Evolutionary conservation across 352 stramenopile genomes (phyloP), one percentile per base, ranked within the genome.

Genomic region (Phytophthora pseudosyringae): DNA sequence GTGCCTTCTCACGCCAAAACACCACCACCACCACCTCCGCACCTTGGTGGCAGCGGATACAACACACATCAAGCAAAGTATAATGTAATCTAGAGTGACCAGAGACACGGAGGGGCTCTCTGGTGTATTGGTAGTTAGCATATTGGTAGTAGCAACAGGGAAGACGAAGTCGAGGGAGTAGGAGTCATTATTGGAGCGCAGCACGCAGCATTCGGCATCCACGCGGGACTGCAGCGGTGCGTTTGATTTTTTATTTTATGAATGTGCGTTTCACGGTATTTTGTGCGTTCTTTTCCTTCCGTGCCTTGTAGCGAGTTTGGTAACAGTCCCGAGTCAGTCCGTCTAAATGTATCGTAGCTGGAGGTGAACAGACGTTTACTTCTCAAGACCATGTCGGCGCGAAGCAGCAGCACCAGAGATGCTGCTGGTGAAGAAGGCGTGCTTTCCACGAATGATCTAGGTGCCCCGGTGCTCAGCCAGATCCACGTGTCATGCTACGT

Each of bases 401-500:
- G 13, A 62, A 32, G 28, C 8, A 52, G 3, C 18, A 49, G 16
- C n/a, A 45, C 21, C 29, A 49, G 36, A 48, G 48, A 40, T 15
- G 21, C 11, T 35, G 21, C 10, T 33, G 31, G 5, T n/a, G 53
- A 56, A 26, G 18, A 16, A 53, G 44, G 16, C 16, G 29, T 21
- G 21, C 21, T 21, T 21, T 21, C 21, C 21, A 21, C 16, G 12
- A 49, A 21, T 41, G 58, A 53, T 36, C 35, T 21, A 39, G 21
- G 36, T 39, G 58, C 21, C 47, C 39, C 56, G 3, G 59, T 68
- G 15, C 59, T 84, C 16, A 76, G 67, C 25, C 70, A 73, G 10
- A 76, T 89, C 45, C 80, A 91, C 44, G 73, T 90, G 5, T 88
- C 81, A 33, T 90, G 81, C 70, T 90, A 86, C 52, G 71, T 91